Percentiles rank a stretch among this genome's conserved stretches.
Conservation (phyloP, 2,329 filamentous ascomycete species). For the Claviceps spartinae region DNA sequence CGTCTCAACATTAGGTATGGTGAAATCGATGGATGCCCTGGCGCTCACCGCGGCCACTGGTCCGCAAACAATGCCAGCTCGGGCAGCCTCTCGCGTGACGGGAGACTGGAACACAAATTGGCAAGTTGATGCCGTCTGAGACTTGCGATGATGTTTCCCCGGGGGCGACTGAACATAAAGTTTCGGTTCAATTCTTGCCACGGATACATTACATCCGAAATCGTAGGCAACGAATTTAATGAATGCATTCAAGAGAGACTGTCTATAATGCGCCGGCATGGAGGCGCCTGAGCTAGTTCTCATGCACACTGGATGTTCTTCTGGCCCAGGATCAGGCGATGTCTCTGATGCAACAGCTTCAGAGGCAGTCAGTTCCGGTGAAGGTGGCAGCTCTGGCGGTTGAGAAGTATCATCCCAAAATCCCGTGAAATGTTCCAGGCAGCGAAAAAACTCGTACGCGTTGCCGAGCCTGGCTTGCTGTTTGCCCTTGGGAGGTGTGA, state of each 20-base stretch:
- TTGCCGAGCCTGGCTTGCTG: constrained; percentile 44
- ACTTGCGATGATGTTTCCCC: constrained; percentile 23
- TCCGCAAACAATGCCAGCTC: constrained; percentile 45
- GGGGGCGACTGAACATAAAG: constrained; percentile 36
- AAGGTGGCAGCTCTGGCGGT: constrained; percentile 17
- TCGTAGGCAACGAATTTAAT: constrained; percentile 53
- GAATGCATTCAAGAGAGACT: constrained; percentile 43
- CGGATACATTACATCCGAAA: constrained; percentile 48
- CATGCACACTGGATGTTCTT: constrained; percentile 6
- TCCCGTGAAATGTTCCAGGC: constrained; percentile 42
- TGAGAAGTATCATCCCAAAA: constrained; percentile 50
- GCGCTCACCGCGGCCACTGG: constrained; percentile 48
- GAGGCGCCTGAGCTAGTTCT: constrained; percentile 37
- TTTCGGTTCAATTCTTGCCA: constrained; percentile 44
- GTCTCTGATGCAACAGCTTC: constrained; percentile 6
- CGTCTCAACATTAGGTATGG: constrained; percentile 25
- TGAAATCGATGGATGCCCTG: constrained; percentile 40
- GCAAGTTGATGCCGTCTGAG: constrained; percentile 45
- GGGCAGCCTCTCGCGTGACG: constrained; percentile 43
- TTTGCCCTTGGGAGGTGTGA: constrained; percentile 40
- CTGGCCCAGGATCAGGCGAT: constrained; percentile 5
- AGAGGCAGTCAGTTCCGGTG: constrained; percentile 17
- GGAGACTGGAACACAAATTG: constrained; percentile 48
- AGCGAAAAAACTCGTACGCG: constrained; percentile 52
- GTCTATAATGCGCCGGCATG: constrained; percentile 45